phyloP scores from a whole-genome alignment of 2,329 filamentous ascomycete genomes.

The Colletotrichum phormii region DNA sequence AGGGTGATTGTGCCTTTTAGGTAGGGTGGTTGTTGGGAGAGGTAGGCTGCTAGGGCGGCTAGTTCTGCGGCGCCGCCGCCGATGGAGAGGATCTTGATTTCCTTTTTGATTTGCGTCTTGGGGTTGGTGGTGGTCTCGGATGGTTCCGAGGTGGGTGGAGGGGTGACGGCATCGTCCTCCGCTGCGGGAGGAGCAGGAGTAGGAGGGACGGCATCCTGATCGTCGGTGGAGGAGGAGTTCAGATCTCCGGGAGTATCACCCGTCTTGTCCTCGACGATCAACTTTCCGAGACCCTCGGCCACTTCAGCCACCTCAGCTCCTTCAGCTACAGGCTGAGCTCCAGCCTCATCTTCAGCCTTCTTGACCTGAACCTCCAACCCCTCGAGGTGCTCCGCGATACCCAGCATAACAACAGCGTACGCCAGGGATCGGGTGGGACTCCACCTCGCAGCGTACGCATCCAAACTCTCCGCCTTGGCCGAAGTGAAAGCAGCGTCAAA shows the following conservation, averaged over 20 bases:
- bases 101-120: constrained; percentile 1
- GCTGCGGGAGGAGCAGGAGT: neutral
- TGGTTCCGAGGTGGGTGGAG: neutral
- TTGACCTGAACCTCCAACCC: constrained; percentile 38
- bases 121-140: neutral
- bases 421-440: constrained; percentile 87
- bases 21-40: constrained; percentile 43
- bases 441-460: constrained; percentile 91
- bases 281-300: constrained; percentile 14
- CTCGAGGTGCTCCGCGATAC: constrained; percentile 49
- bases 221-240: constrained; percentile 6
- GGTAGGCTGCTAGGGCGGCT: constrained; percentile 60
- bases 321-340: constrained; percentile 25
- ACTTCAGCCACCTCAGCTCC: neutral
- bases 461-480: constrained; percentile 65
- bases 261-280: constrained; percentile 42
- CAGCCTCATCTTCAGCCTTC: neutral
- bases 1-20: constrained; percentile 63
- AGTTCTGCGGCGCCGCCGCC: constrained; percentile 74
- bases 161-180: neutral
- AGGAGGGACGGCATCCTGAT: neutral
- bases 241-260: neutral
- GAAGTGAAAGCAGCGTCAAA: constrained; percentile 83
- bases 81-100: constrained; percentile 58
- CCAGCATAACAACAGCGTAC: constrained; percentile 72